Evolutionary conservation across 768 basidiomycete genomes (phyloP).

Genomic region (Gloeostereum incarnatum): DNA sequence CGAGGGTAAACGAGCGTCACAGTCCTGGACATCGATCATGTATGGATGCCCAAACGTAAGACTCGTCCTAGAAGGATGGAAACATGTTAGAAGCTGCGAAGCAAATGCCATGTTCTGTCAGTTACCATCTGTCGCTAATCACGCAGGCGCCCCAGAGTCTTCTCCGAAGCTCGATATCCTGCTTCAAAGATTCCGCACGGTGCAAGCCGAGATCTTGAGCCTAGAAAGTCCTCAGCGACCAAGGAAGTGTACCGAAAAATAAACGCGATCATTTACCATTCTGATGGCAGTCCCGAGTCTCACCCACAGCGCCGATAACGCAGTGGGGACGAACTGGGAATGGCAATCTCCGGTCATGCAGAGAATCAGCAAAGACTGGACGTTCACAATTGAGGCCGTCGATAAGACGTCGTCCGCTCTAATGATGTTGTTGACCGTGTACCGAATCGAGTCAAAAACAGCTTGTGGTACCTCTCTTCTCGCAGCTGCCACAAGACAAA

Average conservation of each 20-base stretch:
- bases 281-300: constrained; percentile 84
- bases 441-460: constrained; percentile 87
- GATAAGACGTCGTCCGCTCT: constrained; percentile 88
- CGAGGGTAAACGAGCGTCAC: constrained; percentile 88
- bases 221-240: constrained; percentile 26
- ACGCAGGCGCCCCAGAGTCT: constrained; percentile 94
- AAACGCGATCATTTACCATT: constrained; percentile 53
- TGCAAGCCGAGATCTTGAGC: constrained; percentile 96
- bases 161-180: constrained; percentile 78
- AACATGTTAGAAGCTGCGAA: constrained; percentile 4
- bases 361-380: constrained; percentile 80
- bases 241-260: background rate
- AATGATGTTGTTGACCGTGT: constrained; percentile 78
- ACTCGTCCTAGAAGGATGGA: constrained; percentile 50
- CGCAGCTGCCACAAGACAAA: constrained; percentile 88
- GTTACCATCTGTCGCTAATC: constrained; percentile 88
- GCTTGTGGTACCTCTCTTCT: constrained; percentile 74
- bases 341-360: constrained; percentile 88
- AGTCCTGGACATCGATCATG: constrained; percentile 96
- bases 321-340: constrained; percentile 80
- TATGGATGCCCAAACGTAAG: constrained; percentile 88
- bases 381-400: constrained; percentile 76
- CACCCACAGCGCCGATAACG: constrained; percentile 80
- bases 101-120: constrained; percentile 9
- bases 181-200: constrained; percentile 79